Conservation (phyloP, 805 yeast species). For the Sporopachydermia lactativora region DNA sequence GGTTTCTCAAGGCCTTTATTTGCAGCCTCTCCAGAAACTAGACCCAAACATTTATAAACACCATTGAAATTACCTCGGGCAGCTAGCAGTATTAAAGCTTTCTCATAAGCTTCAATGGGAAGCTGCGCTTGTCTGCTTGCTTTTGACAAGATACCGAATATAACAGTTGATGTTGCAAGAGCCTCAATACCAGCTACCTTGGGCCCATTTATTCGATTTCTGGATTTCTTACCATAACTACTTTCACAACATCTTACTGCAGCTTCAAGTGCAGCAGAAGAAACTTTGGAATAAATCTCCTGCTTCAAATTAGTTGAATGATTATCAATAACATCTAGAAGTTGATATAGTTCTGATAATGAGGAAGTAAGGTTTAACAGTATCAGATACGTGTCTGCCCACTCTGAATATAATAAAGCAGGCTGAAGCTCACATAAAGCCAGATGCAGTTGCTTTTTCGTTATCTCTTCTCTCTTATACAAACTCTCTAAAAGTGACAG, state of each 20-base stretch:
- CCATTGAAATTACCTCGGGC: conserved; percentile 1
- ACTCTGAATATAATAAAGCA: conserved; percentile 1
- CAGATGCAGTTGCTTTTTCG: conserved; percentile 1
- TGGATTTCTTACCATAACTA: conserved; percentile 1
- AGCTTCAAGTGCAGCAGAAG: conserved; percentile 1
- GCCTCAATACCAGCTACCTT: conserved; percentile 1
- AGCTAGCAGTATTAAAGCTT: conserved; percentile 1
- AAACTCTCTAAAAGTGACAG: conserved; percentile 1
- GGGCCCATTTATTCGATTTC: conserved; percentile 1
- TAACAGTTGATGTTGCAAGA: conserved; percentile 1
- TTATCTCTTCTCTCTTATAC: conserved; percentile 1
- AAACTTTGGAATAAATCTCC: conserved; percentile 1
- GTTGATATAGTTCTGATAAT: conserved; percentile 1
- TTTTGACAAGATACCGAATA: conserved; percentile 1
- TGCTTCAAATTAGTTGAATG: conserved; percentile 1
- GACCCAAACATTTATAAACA: conserved; percentile 1
- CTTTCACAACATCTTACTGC: conserved; percentile 1
- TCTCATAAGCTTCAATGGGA: conserved; percentile 1
- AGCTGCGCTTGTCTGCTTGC: conserved; percentile 1
- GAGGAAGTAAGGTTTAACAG: conserved; percentile 1
- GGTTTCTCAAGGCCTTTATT: conserved; percentile 1
- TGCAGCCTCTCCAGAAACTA: conserved; percentile 1
- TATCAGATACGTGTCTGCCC: conserved; percentile 1
- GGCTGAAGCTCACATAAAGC: conserved; percentile 1
- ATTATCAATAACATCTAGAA: conserved; percentile 1